Percentiles rank a stretch among this genome's conserved stretches.
Conservation (phyloP, 2,329 filamentous ascomycete genomes). For the Fusarium brachygibbosum region DNA sequence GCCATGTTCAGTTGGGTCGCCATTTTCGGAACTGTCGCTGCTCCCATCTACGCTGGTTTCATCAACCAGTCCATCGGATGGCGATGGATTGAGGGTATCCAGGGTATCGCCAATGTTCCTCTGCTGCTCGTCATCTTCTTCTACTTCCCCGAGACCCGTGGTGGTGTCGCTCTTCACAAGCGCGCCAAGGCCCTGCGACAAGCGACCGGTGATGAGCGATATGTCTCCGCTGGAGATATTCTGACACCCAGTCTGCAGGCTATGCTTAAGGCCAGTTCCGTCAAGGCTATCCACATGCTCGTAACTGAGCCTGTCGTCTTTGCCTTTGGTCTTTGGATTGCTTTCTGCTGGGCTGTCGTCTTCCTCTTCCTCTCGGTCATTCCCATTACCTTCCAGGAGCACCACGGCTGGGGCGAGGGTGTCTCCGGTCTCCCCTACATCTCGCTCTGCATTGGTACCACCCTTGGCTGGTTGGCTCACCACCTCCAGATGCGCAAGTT, state of each 20-base stretch:
- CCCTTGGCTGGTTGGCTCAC: conserved; percentile 41
- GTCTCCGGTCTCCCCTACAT: conserved; percentile 41
- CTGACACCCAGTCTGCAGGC: conserved; percentile 40
- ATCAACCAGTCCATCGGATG: conserved; percentile 41
- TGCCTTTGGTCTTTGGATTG: conserved; percentile 45
- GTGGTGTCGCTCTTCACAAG: conserved; percentile 42
- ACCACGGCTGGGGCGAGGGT: conserved; percentile 40
- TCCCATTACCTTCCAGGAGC: conserved; percentile 40
- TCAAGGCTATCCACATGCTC: conserved; percentile 45
- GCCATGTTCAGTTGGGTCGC: conserved; percentile 46
- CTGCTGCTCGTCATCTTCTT: conserved; percentile 38
- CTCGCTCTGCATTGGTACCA: conserved; percentile 39
- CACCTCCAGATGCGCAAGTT: conserved; percentile 44
- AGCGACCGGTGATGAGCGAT: conserved; percentile 41
- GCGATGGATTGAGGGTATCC: conserved; percentile 45
- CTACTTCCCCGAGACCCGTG: conserved; percentile 42
- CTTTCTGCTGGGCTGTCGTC: conserved; percentile 46
- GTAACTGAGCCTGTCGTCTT: conserved; percentile 45
- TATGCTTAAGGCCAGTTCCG: conserved; percentile 43
- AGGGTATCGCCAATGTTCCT: conserved; percentile 41
- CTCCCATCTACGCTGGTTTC: conserved; percentile 42
- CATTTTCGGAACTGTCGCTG: conserved; percentile 43
- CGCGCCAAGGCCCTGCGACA: conserved; percentile 42
- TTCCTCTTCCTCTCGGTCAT: conserved; percentile 45
- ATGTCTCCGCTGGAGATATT: conserved; percentile 43